phyloP scores from a whole-genome alignment of 2,329 filamentous ascomycete genomes.

The Fusarium sp. region DNA sequence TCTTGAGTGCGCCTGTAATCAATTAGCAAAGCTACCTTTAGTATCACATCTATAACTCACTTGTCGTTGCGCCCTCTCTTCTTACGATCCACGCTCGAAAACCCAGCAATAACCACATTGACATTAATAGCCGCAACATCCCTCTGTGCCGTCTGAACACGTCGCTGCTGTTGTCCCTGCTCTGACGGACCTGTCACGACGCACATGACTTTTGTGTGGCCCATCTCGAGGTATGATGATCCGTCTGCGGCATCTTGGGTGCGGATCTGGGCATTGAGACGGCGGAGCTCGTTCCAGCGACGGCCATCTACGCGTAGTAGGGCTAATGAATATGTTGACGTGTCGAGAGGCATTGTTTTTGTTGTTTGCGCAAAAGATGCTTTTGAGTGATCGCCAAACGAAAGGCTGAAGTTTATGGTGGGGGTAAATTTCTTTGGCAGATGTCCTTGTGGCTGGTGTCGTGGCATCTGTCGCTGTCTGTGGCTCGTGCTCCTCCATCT shows the following conservation, averaged over 20 bases:
- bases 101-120: conserved; percentile 87
- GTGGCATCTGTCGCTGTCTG: background rate
- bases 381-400: conserved; percentile 6
- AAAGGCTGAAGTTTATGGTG: conserved; percentile 34
- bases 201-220: conserved; percentile 97
- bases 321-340: conserved; percentile 88
- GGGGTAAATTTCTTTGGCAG: conserved; percentile 38
- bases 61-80: conserved; percentile 81
- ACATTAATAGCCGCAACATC: conserved; percentile 74
- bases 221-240: conserved; percentile 94
- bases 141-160: conserved; percentile 59
- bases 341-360: conserved; percentile 86
- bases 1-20: conserved; percentile 77
- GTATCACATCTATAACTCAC: conserved; percentile 59
- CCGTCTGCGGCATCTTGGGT: conserved; percentile 94
- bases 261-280: conserved; percentile 87
- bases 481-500: background rate
- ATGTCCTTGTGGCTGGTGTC: conserved; percentile 25
- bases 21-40: background rate
- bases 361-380: conserved; percentile 7
- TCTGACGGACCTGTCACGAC: conserved; percentile 89
- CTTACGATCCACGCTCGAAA: conserved; percentile 88
- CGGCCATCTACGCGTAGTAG: conserved; percentile 85
- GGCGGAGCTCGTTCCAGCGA: conserved; percentile 96
- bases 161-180: conserved; percentile 52